Base-by-base conservation (phyloP, 176 grass and related monocot genomes). In the Eleusine indica region DNA sequence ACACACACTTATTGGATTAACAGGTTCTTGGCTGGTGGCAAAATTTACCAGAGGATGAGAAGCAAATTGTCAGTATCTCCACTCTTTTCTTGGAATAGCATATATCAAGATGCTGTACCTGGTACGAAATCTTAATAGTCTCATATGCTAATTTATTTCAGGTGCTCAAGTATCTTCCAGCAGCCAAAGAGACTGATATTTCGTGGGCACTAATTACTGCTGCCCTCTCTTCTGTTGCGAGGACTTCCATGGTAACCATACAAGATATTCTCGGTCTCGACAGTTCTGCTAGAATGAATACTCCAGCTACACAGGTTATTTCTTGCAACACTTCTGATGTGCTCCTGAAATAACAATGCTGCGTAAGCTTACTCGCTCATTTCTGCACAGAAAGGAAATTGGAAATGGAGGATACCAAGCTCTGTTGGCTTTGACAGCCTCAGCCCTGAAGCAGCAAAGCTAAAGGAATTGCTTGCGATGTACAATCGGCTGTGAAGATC, bases 21-120 rank as follows among this genome's bases (percentile, higher is more conserved):
- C 81, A 98, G 95, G 76, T 88, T 60, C 54, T 94, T 80, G 95
- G 95, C 6, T 98, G 95, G 95, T 98, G 95, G 95, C 62, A 53
- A 72, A 89, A 61, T 74, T 80, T 98, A 48, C 83, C 68, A 11
- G 86, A 93, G 57, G 84, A 90, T 79, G 95, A 98, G 80, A 93
- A 98, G 68, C 54, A 71, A 41, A 90, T 28, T 64, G 95, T 98
- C 15, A 86, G 95, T 85, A 54, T 41, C 63, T 74, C 43, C 58
- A 73, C 32, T 22, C 16, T 42, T 69, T 53, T 47, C 38, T 64
- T 84, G 75, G 47, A 70, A n/a, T 54, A 68, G 21, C n/a, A 46
- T 49, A 57, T 53, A 32, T 65, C 49, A 76, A 5, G 1, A 15
- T n/a, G 62, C 9, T 19, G 4, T 79, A 66, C 39, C 67, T 46